A percentile compares a stretch with the other conserved stretches of the same genome.
phyloP scores from a whole-genome alignment of 2,329 filamentous ascomycete genomes.

The Neopestalotiopsis rosae region DNA sequence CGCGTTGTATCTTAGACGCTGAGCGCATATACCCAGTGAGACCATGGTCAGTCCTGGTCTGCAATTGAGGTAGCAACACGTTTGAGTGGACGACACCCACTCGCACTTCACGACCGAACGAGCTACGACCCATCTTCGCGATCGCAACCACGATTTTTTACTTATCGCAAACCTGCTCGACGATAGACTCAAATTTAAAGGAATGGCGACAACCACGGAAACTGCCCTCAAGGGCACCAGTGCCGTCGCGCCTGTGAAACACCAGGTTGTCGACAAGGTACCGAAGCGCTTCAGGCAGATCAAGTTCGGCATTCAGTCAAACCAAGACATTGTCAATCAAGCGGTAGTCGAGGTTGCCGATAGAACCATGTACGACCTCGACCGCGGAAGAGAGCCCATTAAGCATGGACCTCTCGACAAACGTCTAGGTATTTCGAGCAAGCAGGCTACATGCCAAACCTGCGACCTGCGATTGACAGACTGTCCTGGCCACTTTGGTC shows the following conservation, averaged over 20 bases:
- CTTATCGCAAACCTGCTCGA: not conserved
- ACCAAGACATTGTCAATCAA: conserved; percentile 94
- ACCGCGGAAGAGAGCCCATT: conserved; percentile 76
- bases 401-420: conserved; percentile 86
- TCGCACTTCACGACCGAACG: not conserved
- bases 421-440: conserved; percentile 81
- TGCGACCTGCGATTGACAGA: conserved; percentile 81
- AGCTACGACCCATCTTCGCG: not conserved
- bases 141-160: not conserved
- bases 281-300: conserved; percentile 93
- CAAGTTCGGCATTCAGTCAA: conserved; percentile 94
- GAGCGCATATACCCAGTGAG: not conserved
- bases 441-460: conserved; percentile 78
- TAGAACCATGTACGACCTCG: conserved; percentile 89
- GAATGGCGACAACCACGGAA: conserved; percentile 34
- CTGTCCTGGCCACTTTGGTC: conserved; percentile 95
- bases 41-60: not conserved
- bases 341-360: conserved; percentile 95
- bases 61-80: conserved; percentile 11
- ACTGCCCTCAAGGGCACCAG: conserved; percentile 23
- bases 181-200: not conserved
- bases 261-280: conserved; percentile 86
- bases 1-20: not conserved
- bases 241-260: conserved; percentile 63
- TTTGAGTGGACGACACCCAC: not conserved